A percentile compares a stretch with the other conserved stretches of the same genome.
phyloP scores from a whole-genome alignment of 2,329 filamentous ascomycete genomes.

The Penicillium italicum region DNA sequence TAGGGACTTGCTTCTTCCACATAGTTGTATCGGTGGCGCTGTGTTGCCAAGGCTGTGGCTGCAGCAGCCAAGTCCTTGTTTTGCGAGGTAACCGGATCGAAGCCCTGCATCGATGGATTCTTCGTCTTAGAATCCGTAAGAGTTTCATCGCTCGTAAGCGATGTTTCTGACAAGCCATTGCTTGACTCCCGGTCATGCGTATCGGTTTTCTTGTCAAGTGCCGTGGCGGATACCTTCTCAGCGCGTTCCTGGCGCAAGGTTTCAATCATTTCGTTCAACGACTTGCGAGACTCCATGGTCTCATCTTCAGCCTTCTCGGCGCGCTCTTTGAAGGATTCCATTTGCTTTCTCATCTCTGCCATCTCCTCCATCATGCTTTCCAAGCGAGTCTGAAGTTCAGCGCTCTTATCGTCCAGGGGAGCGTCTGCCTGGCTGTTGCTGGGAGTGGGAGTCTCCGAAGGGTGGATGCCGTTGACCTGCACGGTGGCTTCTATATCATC shows the following conservation, averaged over 20 bases:
- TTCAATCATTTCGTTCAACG: conserved; percentile 81
- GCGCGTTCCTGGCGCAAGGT: conserved; percentile 66
- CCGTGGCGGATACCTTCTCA: conserved; percentile 51
- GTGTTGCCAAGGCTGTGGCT: conserved; percentile 43
- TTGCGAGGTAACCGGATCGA: conserved; percentile 51
- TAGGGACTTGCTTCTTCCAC: conserved; percentile 64
- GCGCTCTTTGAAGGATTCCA: conserved; percentile 71
- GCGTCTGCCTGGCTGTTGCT: conserved; percentile 25
- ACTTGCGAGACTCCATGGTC: conserved; percentile 66
- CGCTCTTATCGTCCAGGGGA: conserved; percentile 36
- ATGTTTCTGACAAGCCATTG: conserved; percentile 7
- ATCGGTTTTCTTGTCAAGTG: conserved; percentile 25
- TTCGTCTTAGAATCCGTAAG: conserved; percentile 8
- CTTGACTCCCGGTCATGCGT: conserved; percentile 7
- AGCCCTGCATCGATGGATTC: conserved; percentile 28
- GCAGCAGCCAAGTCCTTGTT: conserved; percentile 38
- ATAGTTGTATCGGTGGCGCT: conserved; percentile 33
- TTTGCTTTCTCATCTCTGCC: conserved; percentile 72
- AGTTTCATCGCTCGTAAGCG: conserved; percentile 2
- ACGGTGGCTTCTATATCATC: not conserved
- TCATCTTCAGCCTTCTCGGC: conserved; percentile 80
- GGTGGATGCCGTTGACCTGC: conserved; percentile 12
- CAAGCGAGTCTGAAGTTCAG: conserved; percentile 64
- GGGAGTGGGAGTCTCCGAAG: conserved; percentile 7
- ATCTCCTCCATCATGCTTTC: conserved; percentile 77